Evolutionary conservation across 2,329 filamentous ascomycete species (phyloP).

Genomic region (Alternaria triticina): DNA sequence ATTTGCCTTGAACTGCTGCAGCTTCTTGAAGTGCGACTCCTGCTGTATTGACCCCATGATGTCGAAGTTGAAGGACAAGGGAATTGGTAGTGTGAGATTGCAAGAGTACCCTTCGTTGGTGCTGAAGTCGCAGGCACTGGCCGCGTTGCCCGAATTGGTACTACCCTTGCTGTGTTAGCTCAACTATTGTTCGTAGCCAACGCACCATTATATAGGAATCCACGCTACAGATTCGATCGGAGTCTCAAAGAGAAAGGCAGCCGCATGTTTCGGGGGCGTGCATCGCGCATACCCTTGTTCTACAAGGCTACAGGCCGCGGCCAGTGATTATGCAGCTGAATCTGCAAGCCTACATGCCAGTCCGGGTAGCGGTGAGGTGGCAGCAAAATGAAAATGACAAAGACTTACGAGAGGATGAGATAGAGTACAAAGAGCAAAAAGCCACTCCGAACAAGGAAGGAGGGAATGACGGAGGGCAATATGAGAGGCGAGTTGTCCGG

Average conservation of each 20-base stretch:
- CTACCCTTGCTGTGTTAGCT: conserved; percentile 42
- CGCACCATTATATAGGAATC: neutral
- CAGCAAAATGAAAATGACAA: neutral
- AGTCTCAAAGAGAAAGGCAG: neutral
- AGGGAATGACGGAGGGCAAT: neutral
- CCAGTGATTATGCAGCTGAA: neutral
- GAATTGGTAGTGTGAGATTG: neutral
- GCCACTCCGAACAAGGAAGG: neutral
- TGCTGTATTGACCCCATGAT: conserved; percentile 44
- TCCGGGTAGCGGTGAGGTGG: neutral
- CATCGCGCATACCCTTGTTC: neutral
- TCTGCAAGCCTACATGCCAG: neutral
- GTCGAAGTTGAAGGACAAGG: conserved; percentile 12
- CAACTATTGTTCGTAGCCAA: neutral
- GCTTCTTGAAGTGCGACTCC: conserved; percentile 73
- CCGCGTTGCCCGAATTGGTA: conserved; percentile 37
- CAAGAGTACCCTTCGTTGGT: conserved; percentile 4
- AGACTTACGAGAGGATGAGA: neutral
- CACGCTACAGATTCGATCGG: neutral
- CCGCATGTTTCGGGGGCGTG: neutral
- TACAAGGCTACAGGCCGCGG: neutral
- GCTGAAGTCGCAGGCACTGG: conserved; percentile 7
- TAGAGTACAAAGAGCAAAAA: neutral
- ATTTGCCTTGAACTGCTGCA: conserved; percentile 86
- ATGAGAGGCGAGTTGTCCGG: neutral